Conservation (phyloP, 495 filamentous ascomycete genomes). For the Haplographium delicatum region DNA sequence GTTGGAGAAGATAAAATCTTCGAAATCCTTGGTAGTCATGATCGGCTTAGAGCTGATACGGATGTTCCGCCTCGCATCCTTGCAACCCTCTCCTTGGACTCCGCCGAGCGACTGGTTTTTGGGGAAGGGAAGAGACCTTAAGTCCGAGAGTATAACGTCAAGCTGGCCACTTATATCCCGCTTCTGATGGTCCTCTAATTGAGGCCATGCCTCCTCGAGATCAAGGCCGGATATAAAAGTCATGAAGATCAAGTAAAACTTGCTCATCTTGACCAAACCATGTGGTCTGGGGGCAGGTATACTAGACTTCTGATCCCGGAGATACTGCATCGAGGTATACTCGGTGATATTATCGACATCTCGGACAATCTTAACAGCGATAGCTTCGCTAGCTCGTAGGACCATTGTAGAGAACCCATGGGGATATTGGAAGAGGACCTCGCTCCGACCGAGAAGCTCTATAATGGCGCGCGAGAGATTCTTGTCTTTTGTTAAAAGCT, state of each 20-base stretch:
- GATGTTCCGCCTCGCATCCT: neutral
- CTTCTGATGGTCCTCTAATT: neutral
- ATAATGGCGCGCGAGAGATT: no score
- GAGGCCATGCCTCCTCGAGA: neutral
- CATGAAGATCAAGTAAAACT: constrained; percentile 20
- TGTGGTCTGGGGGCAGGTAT: constrained; percentile 31
- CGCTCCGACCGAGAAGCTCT: no score
- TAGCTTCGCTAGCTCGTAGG: no score
- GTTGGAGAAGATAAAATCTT: constrained; percentile 33
- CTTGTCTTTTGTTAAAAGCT: no score
- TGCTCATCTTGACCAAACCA: constrained; percentile 28
- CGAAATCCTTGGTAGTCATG: constrained; percentile 28
- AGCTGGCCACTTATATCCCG: neutral
- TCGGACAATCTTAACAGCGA: constrained; percentile 28
- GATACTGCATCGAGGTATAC: constrained; percentile 33
- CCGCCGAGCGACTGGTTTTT: neutral
- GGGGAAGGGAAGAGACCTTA: neutral
- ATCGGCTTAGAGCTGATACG: neutral
- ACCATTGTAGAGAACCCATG: no score
- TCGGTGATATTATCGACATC: constrained; percentile 28
- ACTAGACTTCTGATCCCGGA: constrained; percentile 26
- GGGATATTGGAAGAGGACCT: no score
- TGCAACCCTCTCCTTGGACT: neutral
- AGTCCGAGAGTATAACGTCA: neutral
- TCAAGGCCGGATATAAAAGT: neutral